Percentiles rank a stretch among this genome's conserved stretches.
Conservation (phyloP, 805 yeast species). For the Metschnikowia corniflorae region DNA sequence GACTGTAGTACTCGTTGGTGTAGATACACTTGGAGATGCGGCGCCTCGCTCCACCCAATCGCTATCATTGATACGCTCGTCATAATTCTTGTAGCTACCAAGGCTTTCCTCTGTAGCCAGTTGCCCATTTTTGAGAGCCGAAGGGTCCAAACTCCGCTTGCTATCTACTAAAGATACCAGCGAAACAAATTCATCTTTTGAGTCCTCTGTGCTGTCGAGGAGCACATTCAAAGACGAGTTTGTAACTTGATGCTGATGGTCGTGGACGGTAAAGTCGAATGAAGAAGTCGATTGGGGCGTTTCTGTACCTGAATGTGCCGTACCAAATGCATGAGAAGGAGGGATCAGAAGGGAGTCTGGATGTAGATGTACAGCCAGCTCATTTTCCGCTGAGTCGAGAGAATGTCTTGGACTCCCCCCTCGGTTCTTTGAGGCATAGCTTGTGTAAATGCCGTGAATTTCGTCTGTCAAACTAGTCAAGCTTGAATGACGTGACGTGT, state of each 20-base stretch:
- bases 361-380: slow-evolving; percentile 4
- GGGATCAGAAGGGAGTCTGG: slow-evolving; percentile 7
- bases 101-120: slow-evolving; percentile 8
- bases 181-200: slow-evolving; percentile 19
- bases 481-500: slow-evolving; percentile 11
- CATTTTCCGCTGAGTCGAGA: slow-evolving; percentile 11
- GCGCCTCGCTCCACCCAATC: slow-evolving; percentile 37
- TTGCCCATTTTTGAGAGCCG: slow-evolving; percentile 1
- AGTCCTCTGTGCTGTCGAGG: slow-evolving; percentile 25
- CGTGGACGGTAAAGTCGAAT: slow-evolving; percentile 30
- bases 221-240: slow-evolving; percentile 37
- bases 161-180: slow-evolving; percentile 4
- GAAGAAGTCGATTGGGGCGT: slow-evolving; percentile 29
- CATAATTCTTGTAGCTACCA: slow-evolving; percentile 18
- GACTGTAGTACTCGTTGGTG: slow-evolving; percentile 19
- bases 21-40: slow-evolving; percentile 19
- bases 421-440: slow-evolving; percentile 4
- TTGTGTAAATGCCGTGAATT: slow-evolving; percentile 14
- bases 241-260: slow-evolving; percentile 15
- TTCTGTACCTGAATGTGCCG: slow-evolving; percentile 27
- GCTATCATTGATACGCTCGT: slow-evolving; percentile 14
- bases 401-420: slow-evolving; percentile 3
- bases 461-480: slow-evolving; percentile 15
- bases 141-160: slow-evolving; percentile 2
- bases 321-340: neutral